phyloP scores from a whole-genome alignment of 208 protist species.

The Leishmania amazonensis region DNA sequence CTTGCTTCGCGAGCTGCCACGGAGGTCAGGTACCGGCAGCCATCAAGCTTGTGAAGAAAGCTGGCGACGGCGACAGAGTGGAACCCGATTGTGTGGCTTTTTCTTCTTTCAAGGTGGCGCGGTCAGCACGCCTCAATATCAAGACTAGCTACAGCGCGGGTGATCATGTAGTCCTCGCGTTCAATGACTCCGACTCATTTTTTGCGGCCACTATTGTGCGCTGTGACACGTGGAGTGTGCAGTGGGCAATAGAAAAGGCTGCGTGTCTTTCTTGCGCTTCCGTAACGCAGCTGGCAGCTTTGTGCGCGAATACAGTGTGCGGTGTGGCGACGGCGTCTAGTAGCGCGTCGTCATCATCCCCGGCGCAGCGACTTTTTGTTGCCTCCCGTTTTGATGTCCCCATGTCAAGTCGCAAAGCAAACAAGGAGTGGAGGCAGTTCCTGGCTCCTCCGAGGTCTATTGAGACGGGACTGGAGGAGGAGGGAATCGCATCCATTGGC shows the following conservation, averaged over 20 bases:
- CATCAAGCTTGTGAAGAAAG: slow-evolving; percentile 17
- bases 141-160: slow-evolving; percentile 33
- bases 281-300: slow-evolving; percentile 21
- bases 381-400: slow-evolving; percentile 37
- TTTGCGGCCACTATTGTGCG: slow-evolving; percentile 65
- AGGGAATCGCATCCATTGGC: slow-evolving; percentile 22
- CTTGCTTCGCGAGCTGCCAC: slow-evolving; percentile 28
- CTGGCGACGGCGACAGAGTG: neutral
- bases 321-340: slow-evolving; percentile 18
- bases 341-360: neutral
- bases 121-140: slow-evolving; percentile 1
- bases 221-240: slow-evolving; percentile 83
- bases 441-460: slow-evolving; percentile 13
- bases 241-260: slow-evolving; percentile 55
- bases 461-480: slow-evolving; percentile 23
- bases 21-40: slow-evolving; percentile 17
- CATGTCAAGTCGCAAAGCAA: slow-evolving; percentile 10
- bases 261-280: slow-evolving; percentile 26
- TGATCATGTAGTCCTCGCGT: slow-evolving; percentile 52
- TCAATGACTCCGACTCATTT: slow-evolving; percentile 30
- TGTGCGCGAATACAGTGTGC: slow-evolving; percentile 34
- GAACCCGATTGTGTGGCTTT: slow-evolving; percentile 20
- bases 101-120: slow-evolving; percentile 21
- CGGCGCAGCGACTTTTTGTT: slow-evolving; percentile 26
- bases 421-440: slow-evolving; percentile 36